Conservation (phyloP, 176 grass and related monocot genomes). For the Oryza brachyantha region DNA sequence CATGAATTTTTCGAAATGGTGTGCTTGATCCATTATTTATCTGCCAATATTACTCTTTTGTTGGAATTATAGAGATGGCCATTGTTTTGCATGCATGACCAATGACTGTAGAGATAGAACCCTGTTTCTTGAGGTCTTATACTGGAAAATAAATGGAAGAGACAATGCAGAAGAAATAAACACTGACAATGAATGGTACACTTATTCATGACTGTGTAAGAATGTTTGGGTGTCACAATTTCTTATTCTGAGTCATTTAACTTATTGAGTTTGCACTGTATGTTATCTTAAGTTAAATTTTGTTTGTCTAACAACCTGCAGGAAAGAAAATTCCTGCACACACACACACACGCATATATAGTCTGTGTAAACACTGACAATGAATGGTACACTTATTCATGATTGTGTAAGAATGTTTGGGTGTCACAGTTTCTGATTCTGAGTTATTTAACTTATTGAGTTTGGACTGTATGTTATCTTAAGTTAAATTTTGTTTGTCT, state of each 20-base stretch:
- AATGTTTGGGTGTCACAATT: constrained; percentile 6
- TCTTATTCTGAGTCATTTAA: constrained; percentile 2
- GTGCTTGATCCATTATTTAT: background rate
- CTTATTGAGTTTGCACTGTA: background rate
- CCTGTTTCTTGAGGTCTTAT: background rate
- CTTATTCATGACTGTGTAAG: constrained; percentile 3
- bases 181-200: background rate
- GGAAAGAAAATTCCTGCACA: background rate
- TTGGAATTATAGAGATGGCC: background rate
- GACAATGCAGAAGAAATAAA: background rate
- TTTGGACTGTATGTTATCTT: constrained; percentile 3
- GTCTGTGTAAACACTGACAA: background rate
- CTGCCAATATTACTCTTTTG: background rate
- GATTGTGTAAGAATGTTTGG: constrained; percentile 7
- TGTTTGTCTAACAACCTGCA: constrained; percentile 15
- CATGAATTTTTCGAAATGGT: background rate
- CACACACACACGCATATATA: no score
- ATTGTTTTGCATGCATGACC: background rate
- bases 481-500: background rate
- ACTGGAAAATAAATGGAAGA: background rate
- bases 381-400: background rate
- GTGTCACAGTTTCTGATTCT: constrained; percentile 10
- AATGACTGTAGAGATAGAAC: background rate
- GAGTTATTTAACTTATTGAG: constrained; percentile 6
- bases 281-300: constrained; percentile 14